These are phyloP conservation scores for Umbelopsis isabellina DNA, from an alignment of 192 early-diverging fungal species.

Conservation along the genomic window DNA sequence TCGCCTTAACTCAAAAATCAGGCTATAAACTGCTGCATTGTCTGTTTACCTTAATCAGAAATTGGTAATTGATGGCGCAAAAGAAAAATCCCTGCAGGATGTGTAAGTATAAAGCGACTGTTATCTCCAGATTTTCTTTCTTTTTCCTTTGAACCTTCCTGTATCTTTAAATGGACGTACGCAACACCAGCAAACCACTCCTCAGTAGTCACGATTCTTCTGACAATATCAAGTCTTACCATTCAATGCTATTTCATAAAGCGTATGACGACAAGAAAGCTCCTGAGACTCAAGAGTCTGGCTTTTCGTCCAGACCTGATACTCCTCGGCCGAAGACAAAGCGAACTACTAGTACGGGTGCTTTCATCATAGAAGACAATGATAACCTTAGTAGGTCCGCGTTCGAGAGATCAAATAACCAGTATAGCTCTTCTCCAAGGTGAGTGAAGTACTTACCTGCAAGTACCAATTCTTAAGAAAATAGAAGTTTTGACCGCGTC, in stretches of 20 bases:
- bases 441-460: background rate
- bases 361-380: constrained; percentile 7
- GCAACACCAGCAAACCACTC: background rate
- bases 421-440: background rate
- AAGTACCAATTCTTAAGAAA: too few relatives aligned
- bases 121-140: background rate
- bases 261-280: constrained; percentile 9
- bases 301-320: constrained; percentile 3
- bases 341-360: constrained; percentile 1
- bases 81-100: too few relatives aligned
- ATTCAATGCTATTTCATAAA: constrained; percentile 16
- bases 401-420: constrained; percentile 2
- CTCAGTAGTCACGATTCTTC: background rate
- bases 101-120: background rate
- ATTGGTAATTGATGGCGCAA: too few relatives aligned
- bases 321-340: constrained; percentile 4
- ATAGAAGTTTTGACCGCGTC: background rate
- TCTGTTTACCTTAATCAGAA: too few relatives aligned
- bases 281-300: background rate
- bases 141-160: background rate
- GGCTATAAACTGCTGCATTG: too few relatives aligned
- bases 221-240: constrained; percentile 13
- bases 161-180: background rate
- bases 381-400: background rate
- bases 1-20: too few relatives aligned